A percentile compares a stretch with the other conserved stretches of the same genome.
These are phyloP conservation scores for Ilyonectria robusta DNA, from an alignment of 2,329 filamentous ascomycete species.

Conservation along the genomic window DNA sequence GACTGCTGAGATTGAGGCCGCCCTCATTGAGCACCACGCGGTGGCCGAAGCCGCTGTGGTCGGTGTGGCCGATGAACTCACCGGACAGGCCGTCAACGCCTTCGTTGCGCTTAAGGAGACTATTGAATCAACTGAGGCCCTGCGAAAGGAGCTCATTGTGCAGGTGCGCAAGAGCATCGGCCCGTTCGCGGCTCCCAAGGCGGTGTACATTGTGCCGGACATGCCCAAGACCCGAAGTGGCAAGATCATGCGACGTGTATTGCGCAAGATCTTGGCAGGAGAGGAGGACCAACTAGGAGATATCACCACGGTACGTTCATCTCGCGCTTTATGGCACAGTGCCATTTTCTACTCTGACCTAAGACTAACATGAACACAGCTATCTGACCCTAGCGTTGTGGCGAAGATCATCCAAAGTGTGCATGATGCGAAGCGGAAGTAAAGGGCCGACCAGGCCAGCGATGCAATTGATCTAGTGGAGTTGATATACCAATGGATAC, in stretches of 20 bases:
- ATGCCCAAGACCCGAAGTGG: slow-evolving; percentile 97
- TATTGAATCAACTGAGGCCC: slow-evolving; percentile 80
- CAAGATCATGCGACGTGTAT: slow-evolving; percentile 98
- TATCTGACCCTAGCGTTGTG: slow-evolving; percentile 92
- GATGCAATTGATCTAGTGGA: slow-evolving; percentile 40
- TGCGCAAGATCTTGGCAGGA: slow-evolving; percentile 96
- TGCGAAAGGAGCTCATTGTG: slow-evolving; percentile 93
- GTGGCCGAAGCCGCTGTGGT: slow-evolving; percentile 97
- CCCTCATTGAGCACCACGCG: slow-evolving; percentile 89
- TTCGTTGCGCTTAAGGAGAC: slow-evolving; percentile 95
- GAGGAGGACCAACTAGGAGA: slow-evolving; percentile 98
- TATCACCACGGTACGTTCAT: slow-evolving; percentile 82
- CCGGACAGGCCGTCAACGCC: slow-evolving; percentile 96
- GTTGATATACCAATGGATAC: slow-evolving; percentile 48
- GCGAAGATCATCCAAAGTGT: slow-evolving; percentile 90
- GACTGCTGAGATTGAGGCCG: slow-evolving; percentile 97
- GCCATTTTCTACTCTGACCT: background rate
- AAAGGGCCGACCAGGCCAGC: slow-evolving; percentile 37
- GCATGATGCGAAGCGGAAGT: slow-evolving; percentile 73
- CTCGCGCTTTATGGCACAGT: background rate
- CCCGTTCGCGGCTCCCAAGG: slow-evolving; percentile 96
- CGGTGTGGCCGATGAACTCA: slow-evolving; percentile 92
- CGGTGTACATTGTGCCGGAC: slow-evolving; percentile 90
- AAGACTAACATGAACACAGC: slow-evolving; percentile 61
- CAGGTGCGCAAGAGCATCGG: slow-evolving; percentile 98